Conservation (phyloP, 2,329 filamentous ascomycete genomes). For the Xenosphaeropsis pyriputrescens region DNA sequence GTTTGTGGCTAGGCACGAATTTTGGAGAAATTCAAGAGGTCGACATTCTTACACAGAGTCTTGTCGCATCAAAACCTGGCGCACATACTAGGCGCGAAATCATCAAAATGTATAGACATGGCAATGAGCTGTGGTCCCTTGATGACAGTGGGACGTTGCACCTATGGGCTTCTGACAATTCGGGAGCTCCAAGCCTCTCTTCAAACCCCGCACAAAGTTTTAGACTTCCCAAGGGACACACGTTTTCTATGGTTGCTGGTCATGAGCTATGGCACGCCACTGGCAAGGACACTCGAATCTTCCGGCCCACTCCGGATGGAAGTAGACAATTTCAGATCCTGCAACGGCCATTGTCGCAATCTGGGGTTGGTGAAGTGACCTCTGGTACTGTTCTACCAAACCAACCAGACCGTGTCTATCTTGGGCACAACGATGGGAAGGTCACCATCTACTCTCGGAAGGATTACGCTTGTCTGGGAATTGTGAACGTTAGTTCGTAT, state of each 20-base stretch:
- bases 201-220: constrained; percentile 59
- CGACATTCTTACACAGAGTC: constrained; percentile 59
- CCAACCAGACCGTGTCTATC: constrained; percentile 66
- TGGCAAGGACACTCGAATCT: constrained; percentile 78
- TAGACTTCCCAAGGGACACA: constrained; percentile 66
- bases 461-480: constrained; percentile 62
- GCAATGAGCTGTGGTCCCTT: constrained; percentile 83
- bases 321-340: constrained; percentile 62
- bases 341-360: constrained; percentile 52
- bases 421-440: constrained; percentile 89
- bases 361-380: constrained; percentile 73
- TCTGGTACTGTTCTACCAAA: constrained; percentile 64
- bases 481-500: constrained; percentile 81
- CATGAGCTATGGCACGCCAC: constrained; percentile 77
- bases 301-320: constrained; percentile 55
- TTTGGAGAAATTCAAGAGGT: constrained; percentile 80
- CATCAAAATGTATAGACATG: constrained; percentile 72
- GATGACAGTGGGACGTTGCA: constrained; percentile 80
- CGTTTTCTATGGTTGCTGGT: constrained; percentile 77
- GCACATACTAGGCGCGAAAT: constrained; percentile 71
- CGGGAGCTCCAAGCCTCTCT: constrained; percentile 54
- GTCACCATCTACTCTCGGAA: constrained; percentile 75
- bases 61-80: constrained; percentile 51
- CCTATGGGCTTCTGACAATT: constrained; percentile 68
- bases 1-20: constrained; percentile 83